These are phyloP conservation scores for Wickerhamomyces mucosus DNA, from an alignment of 805 yeast species.

Conservation along the genomic window DNA sequence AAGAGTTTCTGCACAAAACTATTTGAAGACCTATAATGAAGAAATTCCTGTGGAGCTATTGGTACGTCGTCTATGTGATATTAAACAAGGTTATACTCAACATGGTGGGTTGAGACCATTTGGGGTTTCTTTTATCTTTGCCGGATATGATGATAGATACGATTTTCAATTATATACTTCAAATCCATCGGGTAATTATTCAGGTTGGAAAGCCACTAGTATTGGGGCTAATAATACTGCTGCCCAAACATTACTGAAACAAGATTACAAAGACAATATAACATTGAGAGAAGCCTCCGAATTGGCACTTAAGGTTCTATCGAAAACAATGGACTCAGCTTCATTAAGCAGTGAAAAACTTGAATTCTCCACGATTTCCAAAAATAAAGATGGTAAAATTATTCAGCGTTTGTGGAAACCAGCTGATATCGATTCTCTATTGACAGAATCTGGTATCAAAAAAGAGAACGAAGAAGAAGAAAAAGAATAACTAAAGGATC, in stretches of 20 bases:
- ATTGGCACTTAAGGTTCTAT: slow-evolving; percentile 81
- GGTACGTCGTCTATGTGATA: slow-evolving; percentile 82
- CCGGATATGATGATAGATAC: slow-evolving; percentile 86
- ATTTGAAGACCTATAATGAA: slow-evolving; percentile 80
- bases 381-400: slow-evolving; percentile 36
- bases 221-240: slow-evolving; percentile 96
- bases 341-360: slow-evolving; percentile 81
- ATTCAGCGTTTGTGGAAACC: slow-evolving; percentile 74
- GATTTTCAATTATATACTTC: slow-evolving; percentile 91
- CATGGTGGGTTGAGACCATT: slow-evolving; percentile 98
- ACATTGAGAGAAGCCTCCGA: slow-evolving; percentile 68
- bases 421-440: slow-evolving; percentile 60
- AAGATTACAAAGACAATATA: slow-evolving; percentile 84
- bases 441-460: slow-evolving; percentile 64
- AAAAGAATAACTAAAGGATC: no score
- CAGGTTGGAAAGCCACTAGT: slow-evolving; percentile 97
- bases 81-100: slow-evolving; percentile 96
- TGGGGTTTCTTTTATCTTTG: slow-evolving; percentile 93
- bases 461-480: slow-evolving; percentile 43
- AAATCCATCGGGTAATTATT: slow-evolving; percentile 94
- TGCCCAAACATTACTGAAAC: slow-evolving; percentile 91
- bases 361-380: slow-evolving; percentile 79
- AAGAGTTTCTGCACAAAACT: slow-evolving; percentile 75
- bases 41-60: slow-evolving; percentile 89
- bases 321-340: slow-evolving; percentile 89